Conservation (phyloP, 129 eudicot species). For the Ambrosia artemisiifolia region DNA sequence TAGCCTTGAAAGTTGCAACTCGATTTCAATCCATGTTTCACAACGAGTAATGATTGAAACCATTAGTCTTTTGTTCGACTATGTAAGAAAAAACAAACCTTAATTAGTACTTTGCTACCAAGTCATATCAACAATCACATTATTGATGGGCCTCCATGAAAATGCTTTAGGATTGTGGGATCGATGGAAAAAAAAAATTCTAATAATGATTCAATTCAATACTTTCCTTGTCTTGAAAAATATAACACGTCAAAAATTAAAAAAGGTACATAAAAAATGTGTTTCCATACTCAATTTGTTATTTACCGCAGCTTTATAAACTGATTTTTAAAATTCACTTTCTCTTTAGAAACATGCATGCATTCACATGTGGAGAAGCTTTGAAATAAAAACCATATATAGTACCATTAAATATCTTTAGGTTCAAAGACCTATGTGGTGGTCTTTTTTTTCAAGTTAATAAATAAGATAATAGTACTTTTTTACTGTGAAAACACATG, state of each 20-base stretch:
- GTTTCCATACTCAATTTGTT: background rate
- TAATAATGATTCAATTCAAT: background rate
- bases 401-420: background rate
- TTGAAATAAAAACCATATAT: background rate
- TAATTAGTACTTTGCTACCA: slow-evolving; percentile 3
- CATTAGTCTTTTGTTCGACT: background rate
- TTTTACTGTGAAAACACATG: too few species aligned
- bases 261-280: too few species aligned
- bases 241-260: background rate
- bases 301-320: background rate
- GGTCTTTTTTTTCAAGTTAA: background rate
- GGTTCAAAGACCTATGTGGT: background rate
- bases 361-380: background rate
- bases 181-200: background rate
- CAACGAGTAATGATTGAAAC: background rate
- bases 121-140: slow-evolving; percentile 3
- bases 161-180: background rate
- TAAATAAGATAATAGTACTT: background rate
- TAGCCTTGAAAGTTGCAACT: background rate
- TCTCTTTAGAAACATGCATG: slow-evolving; percentile 13
- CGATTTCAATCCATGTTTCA: too few species aligned
- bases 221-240: background rate
- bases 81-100: background rate
- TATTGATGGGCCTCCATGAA: slow-evolving; percentile 2
- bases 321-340: slow-evolving; percentile 4